Conservation (phyloP, 768 basidiomycete species). For the Nidula microcarpa region DNA sequence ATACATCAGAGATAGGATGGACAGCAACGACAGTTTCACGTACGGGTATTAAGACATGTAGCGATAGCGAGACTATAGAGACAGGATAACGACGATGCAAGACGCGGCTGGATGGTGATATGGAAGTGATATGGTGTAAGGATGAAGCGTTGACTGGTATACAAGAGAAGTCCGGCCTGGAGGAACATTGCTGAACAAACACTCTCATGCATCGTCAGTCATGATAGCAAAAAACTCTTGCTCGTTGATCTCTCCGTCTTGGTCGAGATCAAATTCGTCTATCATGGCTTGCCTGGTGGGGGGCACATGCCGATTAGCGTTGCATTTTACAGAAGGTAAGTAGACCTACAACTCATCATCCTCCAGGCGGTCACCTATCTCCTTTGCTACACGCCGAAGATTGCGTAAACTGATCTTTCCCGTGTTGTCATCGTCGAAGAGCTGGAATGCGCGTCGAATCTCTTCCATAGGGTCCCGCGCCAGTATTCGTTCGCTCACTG, state of each 20-base stretch:
- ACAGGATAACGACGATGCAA: slow-evolving; percentile 1
- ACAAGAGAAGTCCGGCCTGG: background rate
- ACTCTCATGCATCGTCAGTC: slow-evolving; percentile 78
- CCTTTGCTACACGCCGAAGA: slow-evolving; percentile 90
- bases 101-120: background rate
- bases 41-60: background rate
- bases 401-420: slow-evolving; percentile 93
- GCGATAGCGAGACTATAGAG: background rate
- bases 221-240: slow-evolving; percentile 97
- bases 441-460: slow-evolving; percentile 90
- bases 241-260: slow-evolving; percentile 96
- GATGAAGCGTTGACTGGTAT: background rate
- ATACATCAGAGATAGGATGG: background rate
- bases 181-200: background rate
- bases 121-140: background rate
- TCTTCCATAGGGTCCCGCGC: slow-evolving; percentile 96
- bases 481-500: slow-evolving; percentile 94
- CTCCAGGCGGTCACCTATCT: slow-evolving; percentile 91
- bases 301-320: background rate
- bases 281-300: slow-evolving; percentile 94
- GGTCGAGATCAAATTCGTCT: slow-evolving; percentile 98
- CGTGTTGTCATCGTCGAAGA: slow-evolving; percentile 95
- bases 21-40: background rate
- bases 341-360: slow-evolving; percentile 91
- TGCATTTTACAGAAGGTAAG: slow-evolving; percentile 1